Conservation (phyloP, 1,139 yeast species). For the Yamadazyma pseudoaaseri region DNA sequence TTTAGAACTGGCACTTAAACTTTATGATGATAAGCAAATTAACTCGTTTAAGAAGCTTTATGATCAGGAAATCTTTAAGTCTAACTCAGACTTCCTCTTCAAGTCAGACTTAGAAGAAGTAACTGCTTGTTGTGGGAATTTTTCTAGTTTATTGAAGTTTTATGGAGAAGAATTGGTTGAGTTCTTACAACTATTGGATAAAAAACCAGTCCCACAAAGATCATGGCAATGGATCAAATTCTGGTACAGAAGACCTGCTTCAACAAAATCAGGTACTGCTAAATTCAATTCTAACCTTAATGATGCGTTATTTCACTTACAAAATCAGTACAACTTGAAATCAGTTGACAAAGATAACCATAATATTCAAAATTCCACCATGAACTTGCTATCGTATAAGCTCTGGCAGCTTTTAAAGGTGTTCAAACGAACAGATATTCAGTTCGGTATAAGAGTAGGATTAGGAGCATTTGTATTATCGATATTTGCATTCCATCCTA, state of each 20-base stretch:
- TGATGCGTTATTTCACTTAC: slow-evolving; percentile 38
- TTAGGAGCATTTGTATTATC: slow-evolving; percentile 71
- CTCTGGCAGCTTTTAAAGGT: slow-evolving; percentile 34
- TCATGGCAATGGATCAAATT: slow-evolving; percentile 55
- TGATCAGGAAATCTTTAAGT: slow-evolving; percentile 52
- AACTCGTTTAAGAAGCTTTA: slow-evolving; percentile 59
- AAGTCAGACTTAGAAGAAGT: slow-evolving; percentile 74
- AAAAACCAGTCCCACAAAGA: slow-evolving; percentile 18
- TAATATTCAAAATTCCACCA: slow-evolving; percentile 8
- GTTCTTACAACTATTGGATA: slow-evolving; percentile 47
- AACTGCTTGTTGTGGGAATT: slow-evolving; percentile 84
- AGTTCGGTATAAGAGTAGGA: slow-evolving; percentile 78
- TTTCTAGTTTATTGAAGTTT: slow-evolving; percentile 62
- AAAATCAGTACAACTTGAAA: slow-evolving; percentile 25
- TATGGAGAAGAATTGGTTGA: slow-evolving; percentile 57
- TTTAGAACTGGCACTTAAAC: slow-evolving; percentile 48
- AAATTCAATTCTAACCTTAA: slow-evolving; percentile 21
- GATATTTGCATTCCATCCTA: slow-evolving; percentile 63
- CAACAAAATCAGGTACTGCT: not conserved
- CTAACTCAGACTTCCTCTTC: slow-evolving; percentile 32
- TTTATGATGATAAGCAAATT: slow-evolving; percentile 58
- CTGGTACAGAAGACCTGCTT: slow-evolving; percentile 31
- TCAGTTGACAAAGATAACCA: slow-evolving; percentile 7
- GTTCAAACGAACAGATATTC: slow-evolving; percentile 62
- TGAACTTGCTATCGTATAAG: slow-evolving; percentile 15